Base-by-base conservation (phyloP, 1,284 basidiomycete species). In the Phylloporus gajari region DNA sequence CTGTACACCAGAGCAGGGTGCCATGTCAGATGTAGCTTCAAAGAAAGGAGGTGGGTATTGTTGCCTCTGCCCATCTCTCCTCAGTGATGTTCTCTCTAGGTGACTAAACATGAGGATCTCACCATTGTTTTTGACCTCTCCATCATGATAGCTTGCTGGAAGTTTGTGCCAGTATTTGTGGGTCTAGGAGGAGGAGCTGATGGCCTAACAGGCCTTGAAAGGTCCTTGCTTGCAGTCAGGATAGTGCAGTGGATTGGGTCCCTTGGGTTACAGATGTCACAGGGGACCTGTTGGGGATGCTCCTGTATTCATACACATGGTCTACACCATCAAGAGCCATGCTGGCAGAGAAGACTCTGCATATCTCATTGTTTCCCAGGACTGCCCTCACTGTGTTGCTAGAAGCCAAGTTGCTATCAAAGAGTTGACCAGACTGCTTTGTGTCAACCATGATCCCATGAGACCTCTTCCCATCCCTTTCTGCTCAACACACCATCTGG, bases 391-490 rank as follows among this genome's bases (percentile, higher is more conserved):
- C 63, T 13, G 58, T 5, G n/a, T 0, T 42, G 38, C 40, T 48
- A 23, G 11, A 30, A 9, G 27, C 15, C 9, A 69, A 38, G 40
- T n/a, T 3, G 8, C 9, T 32, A 2, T 5, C 1, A 27, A 67
- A 40, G 15, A 6, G 3, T 6, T 35, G 17, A 21, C 21, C 53
- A 1, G 5, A 35, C 35, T 35, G 1, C 13, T 60, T 23, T 0
- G 44, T 15, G 38, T 67, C 46, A 5, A 70, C 21, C 44, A 46
- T 3, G 21, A 46, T 46, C 44, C 15, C 19, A 68, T 12, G 30
- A 68, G 42, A 68, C 30, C 12, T 12, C 27, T 56, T 67, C 27
- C 69, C 56, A 5, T 68, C 48, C 44, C 48, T 56, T 38, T 48
- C 48, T 19, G 56, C 64, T 15, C 17, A 38, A 1, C 68, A 42